phyloP scores from a whole-genome alignment of 331 rosid species.

The Saraca asoca region DNA sequence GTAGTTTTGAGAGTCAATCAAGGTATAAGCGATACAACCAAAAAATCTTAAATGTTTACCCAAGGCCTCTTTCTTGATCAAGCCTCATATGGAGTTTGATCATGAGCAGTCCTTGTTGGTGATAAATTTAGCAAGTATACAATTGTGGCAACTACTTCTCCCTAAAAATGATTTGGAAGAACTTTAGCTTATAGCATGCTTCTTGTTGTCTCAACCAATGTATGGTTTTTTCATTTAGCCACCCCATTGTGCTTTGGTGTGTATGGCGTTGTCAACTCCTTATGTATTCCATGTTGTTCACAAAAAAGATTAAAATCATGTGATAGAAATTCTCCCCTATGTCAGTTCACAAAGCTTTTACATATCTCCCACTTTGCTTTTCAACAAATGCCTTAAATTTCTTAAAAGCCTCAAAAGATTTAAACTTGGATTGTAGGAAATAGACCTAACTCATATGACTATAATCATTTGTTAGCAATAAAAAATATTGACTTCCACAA shows the following conservation, averaged over 20 bases:
- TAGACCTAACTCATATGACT: background rate
- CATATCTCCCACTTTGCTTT: background rate
- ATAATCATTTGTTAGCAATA: background rate
- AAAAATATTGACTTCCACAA: background rate
- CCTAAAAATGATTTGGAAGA: too few relatives aligned
- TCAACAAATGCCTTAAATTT: background rate
- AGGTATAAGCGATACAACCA: too few relatives aligned
- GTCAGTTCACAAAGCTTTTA: background rate
- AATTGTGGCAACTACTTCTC: too few relatives aligned
- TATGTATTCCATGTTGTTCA: background rate
- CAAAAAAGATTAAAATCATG: background rate
- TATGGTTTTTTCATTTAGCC: too few relatives aligned
- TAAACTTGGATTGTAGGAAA: background rate
- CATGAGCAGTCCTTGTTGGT: too few relatives aligned
- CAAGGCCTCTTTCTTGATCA: too few relatives aligned
- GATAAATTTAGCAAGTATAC: too few relatives aligned
- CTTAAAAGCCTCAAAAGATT: background rate
- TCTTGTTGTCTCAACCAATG: too few relatives aligned
- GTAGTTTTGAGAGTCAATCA: too few relatives aligned
- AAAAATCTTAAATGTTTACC: too few relatives aligned
- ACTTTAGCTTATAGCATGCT: too few relatives aligned
- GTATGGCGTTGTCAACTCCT: constrained; percentile 1
- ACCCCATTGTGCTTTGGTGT: constrained; percentile 2
- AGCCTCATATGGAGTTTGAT: too few relatives aligned
- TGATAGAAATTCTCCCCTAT: background rate